Base-by-base conservation (phyloP, 2,329 filamentous ascomycete species). In the Ceratocystiopsis minuta region DNA sequence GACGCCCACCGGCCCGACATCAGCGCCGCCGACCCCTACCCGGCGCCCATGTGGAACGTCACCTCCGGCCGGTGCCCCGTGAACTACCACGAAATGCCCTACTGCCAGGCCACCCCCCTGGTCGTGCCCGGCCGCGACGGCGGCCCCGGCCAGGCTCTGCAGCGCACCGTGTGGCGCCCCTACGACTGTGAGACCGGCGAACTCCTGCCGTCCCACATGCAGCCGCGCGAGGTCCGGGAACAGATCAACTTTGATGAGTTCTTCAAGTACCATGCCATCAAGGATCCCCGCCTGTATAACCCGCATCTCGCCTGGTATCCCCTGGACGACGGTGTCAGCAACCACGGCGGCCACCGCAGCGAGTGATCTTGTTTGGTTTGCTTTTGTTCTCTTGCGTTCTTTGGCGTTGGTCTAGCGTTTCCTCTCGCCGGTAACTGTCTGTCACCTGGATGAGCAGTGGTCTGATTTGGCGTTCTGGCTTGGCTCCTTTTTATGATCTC, bases 161-260 rank as follows among this genome's bases (percentile, higher is more conserved):
- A 42, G 13, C 41, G 43, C 16, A 42, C 40, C 16, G 45, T 47
- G 12, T 48, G 37, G 38, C 45, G 45, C 1, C 43, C 43, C 1
- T 41, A 41, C 34, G 43, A 45, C 45, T 45, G 43, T 32, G 40
- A 44, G 13, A 41, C 40, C 1, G 42, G 37, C 34, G n/a, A 17
- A 10, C 17, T 43, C 13, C 16, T 44, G 36, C 34, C 40, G 11
- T 9, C 28, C 3, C 14, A 16, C 7, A 4, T 6, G 9, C 47
- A 48, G 45, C 40, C 43, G 14, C 43, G 43, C 16, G 38, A 45
- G 36, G 36, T 45, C 7, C 38, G 45, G 11, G 35, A 48, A 34
- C 38, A 45, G 32, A 13, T 48, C 31, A 14, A 45, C 40, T 47
- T 47, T 38, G 31, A 45, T 37, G 43, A 45, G 34, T 44, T 47